Evolutionary conservation across 2,329 filamentous ascomycete genomes (phyloP).

Genomic region (Xylaria arbuscula): DNA sequence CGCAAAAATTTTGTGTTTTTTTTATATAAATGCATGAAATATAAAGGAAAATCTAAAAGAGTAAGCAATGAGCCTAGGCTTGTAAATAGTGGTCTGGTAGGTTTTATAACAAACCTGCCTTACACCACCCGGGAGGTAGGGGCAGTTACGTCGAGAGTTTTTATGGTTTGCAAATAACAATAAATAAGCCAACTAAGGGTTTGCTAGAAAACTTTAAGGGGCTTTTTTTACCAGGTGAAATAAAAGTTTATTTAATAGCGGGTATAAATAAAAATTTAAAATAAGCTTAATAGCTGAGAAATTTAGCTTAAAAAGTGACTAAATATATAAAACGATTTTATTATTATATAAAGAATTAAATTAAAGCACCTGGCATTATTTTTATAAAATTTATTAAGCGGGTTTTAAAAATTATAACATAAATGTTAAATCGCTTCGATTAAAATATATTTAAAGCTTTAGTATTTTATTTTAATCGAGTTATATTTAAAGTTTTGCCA

Average conservation of each 20-base stretch:
- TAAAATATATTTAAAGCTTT: neutral
- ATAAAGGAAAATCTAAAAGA: neutral
- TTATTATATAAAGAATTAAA: neutral
- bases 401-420: neutral
- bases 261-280: slow-evolving; percentile 2
- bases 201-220: neutral
- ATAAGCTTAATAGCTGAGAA: slow-evolving; percentile 2
- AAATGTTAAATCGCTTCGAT: neutral
- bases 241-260: slow-evolving; percentile 3
- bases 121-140: neutral
- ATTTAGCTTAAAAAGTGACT: neutral
- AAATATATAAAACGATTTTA: slow-evolving; percentile 1
- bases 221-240: neutral
- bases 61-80: neutral
- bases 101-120: neutral
- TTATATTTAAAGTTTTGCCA: too few relatives aligned
- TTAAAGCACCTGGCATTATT: neutral
- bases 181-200: neutral
- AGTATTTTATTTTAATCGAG: too few relatives aligned
- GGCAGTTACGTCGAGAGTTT: neutral
- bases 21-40: neutral
- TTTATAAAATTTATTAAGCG: neutral
- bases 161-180: neutral
- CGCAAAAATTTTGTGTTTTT: neutral
- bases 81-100: neutral